Evolutionary conservation across 2,329 filamentous ascomycete species (phyloP).

Genomic region (Sporothrix mexicana): DNA sequence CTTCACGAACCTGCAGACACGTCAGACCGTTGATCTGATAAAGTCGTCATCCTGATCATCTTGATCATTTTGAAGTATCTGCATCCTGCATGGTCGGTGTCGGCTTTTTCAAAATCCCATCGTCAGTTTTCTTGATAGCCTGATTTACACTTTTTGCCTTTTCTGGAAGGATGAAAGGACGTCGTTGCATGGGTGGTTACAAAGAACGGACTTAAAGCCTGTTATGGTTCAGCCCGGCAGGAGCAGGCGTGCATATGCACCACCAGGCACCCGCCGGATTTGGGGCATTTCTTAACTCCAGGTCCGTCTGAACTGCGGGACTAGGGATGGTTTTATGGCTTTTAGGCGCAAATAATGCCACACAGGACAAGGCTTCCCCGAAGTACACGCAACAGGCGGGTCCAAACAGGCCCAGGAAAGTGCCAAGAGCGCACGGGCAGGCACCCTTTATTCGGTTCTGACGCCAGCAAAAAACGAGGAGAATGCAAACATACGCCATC

Average conservation of each 20-base stretch:
- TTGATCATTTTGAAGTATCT: no score
- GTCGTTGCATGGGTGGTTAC: no score
- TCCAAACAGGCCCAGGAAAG: no score
- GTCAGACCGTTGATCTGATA: neutral
- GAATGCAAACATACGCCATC: neutral
- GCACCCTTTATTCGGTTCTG: conserved; percentile 18
- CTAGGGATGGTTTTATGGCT: neutral
- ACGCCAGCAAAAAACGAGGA: conserved; percentile 25
- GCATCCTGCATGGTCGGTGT: neutral
- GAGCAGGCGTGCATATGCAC: neutral
- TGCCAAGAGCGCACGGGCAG: neutral
- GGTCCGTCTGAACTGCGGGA: neutral
- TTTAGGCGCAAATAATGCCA: neutral
- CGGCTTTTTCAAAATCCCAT: neutral
- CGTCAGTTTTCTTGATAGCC: conserved; percentile 9
- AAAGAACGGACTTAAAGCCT: conserved; percentile 5
- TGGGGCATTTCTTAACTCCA: conserved; percentile 27
- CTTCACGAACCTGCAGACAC: neutral
- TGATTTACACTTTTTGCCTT: neutral
- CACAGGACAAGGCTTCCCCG: conserved; percentile 4
- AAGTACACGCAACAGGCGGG: conserved; percentile 8
- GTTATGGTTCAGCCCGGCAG: neutral
- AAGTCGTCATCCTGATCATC: neutral
- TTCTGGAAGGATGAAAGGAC: neutral
- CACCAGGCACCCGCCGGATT: conserved; percentile 22